These are phyloP conservation scores for Cryptosporidium sp. DNA, from an alignment of 169 alveolate species.

Conservation along the genomic window DNA sequence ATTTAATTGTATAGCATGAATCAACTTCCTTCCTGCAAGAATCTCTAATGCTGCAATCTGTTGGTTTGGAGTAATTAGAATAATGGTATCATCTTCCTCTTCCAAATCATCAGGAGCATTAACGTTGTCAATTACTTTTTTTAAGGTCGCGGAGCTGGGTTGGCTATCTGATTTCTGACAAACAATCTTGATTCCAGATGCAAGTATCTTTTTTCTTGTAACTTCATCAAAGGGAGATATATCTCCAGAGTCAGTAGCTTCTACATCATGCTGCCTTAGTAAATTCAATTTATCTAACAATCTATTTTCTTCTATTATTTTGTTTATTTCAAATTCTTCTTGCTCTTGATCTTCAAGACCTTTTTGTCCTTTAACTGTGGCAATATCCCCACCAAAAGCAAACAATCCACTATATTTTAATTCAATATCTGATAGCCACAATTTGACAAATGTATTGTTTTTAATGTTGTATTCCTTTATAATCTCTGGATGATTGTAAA, in stretches of 20 bases:
- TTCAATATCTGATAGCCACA: constrained; percentile 60
- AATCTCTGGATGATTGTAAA: background rate
- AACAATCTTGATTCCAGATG: constrained; percentile 27
- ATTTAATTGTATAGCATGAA: constrained; percentile 19
- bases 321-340: constrained; percentile 30
- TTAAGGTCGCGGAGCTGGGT: background rate
- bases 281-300: constrained; percentile 26
- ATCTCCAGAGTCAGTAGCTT: constrained; percentile 5
- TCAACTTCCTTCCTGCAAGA: constrained; percentile 9
- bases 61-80: constrained; percentile 15
- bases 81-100: background rate
- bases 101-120: background rate
- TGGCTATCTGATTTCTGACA: background rate
- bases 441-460: constrained; percentile 55
- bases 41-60: constrained; percentile 42
- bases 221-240: constrained; percentile 10
- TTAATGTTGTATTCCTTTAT: constrained; percentile 23
- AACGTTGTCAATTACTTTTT: background rate
- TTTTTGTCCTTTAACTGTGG: background rate
- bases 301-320: constrained; percentile 42
- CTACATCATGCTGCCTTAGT: constrained; percentile 31
- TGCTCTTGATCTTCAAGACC: constrained; percentile 2
- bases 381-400: constrained; percentile 6
- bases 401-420: background rate
- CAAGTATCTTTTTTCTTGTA: constrained; percentile 8